Evolutionary conservation across 176 grass and related monocot species (phyloP), one percentile per base, ranked within the genome.

Genomic region (Rhipidocladum racemiflorum): DNA sequence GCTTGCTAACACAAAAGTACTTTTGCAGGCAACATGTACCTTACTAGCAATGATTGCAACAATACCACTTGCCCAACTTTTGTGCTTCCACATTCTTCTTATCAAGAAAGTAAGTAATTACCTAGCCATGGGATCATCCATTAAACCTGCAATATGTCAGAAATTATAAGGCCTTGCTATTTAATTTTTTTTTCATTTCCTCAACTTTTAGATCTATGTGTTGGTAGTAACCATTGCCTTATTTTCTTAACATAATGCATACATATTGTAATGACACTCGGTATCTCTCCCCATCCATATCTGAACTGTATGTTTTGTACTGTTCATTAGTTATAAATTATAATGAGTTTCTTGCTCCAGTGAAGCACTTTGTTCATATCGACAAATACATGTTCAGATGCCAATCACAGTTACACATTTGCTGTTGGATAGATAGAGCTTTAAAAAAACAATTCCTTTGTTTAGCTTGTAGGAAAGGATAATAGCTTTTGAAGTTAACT

Each of bases 1-100:
- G 17, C 35, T 71, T 73, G 21, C 59, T 84, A 79, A 76, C 28
- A 24, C 11, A 65, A 55, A 24, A 25, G 23, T 44, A 30, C 76
- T 35, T 89, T 94, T 89, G 8, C 83, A 97, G 94, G 87, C 88
- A 74, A 89, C 83, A 30, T 99, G 96, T 68, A 95, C 96, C 75
- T 76, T 93, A 48, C 86, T 99, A 73, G 92, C 96, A 70, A 93
- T 99, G 96, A 48, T 99, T 66, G 96, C 92, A 7, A 95, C 96
- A 65, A n/a, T 99, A 73, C 96, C 96, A 66, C 88, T 99, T 45
- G 91, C 80, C 60, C 96, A 99, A 76, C 92, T 99, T 75, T 85
- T 98, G 65, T 99, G 91, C 83, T 99, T 99, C 69, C 96, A 99
- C 79, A 72, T 99, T 68, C 96, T 99, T 88, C 85, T 99, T 68